Conservation (phyloP, 306 rosid genomes). For the Citrullus colocynthis region DNA sequence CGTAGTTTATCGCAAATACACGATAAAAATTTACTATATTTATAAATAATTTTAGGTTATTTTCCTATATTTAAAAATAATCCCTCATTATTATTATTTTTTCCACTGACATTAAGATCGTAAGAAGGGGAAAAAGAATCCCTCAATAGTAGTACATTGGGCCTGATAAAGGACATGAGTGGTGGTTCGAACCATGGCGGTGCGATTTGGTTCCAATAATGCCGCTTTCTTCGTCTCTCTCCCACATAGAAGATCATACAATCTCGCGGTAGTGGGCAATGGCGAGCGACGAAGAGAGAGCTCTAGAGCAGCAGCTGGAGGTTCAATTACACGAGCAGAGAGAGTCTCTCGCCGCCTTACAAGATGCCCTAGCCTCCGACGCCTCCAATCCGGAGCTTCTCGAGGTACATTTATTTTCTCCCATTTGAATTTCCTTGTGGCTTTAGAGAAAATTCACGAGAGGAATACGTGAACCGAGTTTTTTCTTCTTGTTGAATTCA, state of each 20-base stretch:
- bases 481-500: neutral
- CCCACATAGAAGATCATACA: neutral
- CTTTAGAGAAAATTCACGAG: neutral
- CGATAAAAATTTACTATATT: no score
- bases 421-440: neutral
- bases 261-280: conserved; percentile 8
- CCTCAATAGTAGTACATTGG: no score
- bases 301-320: conserved; percentile 74
- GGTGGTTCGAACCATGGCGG: neutral
- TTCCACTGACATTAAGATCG: no score
- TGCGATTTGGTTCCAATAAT: neutral
- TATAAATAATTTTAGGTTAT: no score
- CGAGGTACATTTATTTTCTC: conserved; percentile 19
- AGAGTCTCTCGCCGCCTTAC: conserved; percentile 56
- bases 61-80: no score
- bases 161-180: neutral
- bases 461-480: neutral
- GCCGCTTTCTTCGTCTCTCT: neutral
- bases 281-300: conserved; percentile 85
- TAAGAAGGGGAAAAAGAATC: no score
- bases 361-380: conserved; percentile 55
- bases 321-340: conserved; percentile 76
- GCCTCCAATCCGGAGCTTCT: conserved; percentile 65
- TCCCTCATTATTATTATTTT: no score
- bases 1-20: no score